Base-by-base conservation (phyloP, 2,329 filamentous ascomycete species). In the Sphaerostilbella broomeana region DNA sequence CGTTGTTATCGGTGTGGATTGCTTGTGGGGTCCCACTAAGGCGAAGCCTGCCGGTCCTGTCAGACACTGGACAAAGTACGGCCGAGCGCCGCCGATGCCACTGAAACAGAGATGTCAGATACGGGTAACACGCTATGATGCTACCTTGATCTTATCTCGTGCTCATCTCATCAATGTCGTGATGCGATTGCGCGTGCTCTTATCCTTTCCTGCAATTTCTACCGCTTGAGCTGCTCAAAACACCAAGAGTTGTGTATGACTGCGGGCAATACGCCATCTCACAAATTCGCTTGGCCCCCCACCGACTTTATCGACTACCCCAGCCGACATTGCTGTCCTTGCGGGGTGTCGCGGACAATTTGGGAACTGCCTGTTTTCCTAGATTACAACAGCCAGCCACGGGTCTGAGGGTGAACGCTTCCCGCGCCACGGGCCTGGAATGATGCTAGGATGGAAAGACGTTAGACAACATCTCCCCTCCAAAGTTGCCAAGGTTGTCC, bases 401-500 rank as follows among this genome's bases (percentile, higher is more conserved):
- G 25, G 19, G 13, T 35, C 29, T 32, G 32, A 22, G 31, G 30
- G 35, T 32, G 31, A 15, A 40, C 35, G 38, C 41, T 36, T 28
- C 32, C 22, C 30, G 22, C 18, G 25, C 16, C 26, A 40, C 32
- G 19, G 26, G 37, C 22, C 39, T 42, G 40, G 37, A 37, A 56
- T 42, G 24, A 66, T 66, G 62, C 38, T 42, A 25, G 56, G 56
- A 25, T 64, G 63, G 61, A 61, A 57, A 48, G 56, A 52, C 19
- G 53, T 65, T 36, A 63, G 61, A 47, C 57, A 51, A 16, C 55
- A 53, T 38, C 48, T 65, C n/a, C 54, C 59, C 31, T 53, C 56
- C 33, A 59, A 57, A 43, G 53, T 61, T 35, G 44, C 57, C 20
- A 39, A 43, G 32, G 31, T 24, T 3, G 36, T 43, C 18, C 55